These are phyloP conservation scores for Danielozyma ontarioensis DNA, from an alignment of 805 yeast genomes.

Conservation along the genomic window DNA sequence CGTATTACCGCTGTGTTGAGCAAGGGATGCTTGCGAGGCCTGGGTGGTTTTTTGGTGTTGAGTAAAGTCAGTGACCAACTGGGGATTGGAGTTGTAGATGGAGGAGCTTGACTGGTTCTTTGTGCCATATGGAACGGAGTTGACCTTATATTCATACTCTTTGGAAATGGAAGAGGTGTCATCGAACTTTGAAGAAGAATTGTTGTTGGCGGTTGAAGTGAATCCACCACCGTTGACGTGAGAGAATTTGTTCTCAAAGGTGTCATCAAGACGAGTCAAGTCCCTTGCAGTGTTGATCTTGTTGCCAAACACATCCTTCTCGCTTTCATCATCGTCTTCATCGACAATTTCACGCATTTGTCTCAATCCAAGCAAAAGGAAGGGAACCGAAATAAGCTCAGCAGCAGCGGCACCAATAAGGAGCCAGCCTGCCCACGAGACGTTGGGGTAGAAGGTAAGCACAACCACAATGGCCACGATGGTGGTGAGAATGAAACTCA, in stretches of 20 bases:
- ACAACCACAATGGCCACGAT: constrained; percentile 51
- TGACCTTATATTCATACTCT: constrained; percentile 19
- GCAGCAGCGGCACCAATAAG: constrained; percentile 62
- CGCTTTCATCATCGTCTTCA: constrained; percentile 13
- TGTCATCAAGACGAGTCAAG: constrained; percentile 15
- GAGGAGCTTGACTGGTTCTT: constrained; percentile 13
- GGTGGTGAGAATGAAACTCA: constrained; percentile 52
- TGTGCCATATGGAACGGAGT: constrained; percentile 2
- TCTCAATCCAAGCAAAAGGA: constrained; percentile 32
- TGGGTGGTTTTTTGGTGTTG: constrained; percentile 9
- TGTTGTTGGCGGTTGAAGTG: neutral
- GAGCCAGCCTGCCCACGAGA: constrained; percentile 71
- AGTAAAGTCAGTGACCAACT: constrained; percentile 29
- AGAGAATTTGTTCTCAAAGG: neutral
- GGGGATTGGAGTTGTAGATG: constrained; percentile 28
- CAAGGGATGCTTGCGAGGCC: constrained; percentile 4
- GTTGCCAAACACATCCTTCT: constrained; percentile 10
- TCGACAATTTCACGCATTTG: constrained; percentile 18
- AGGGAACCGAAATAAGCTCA: constrained; percentile 46
- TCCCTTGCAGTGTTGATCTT: constrained; percentile 8
- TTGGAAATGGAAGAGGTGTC: constrained; percentile 13
- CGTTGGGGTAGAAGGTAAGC: constrained; percentile 58
- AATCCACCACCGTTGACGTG: neutral
- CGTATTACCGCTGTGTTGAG: neutral
- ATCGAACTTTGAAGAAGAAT: constrained; percentile 13